A percentile compares a stretch with the other conserved stretches of the same genome.
phyloP scores from a whole-genome alignment of 2,329 filamentous ascomycete species.

The Drechslera avenae region DNA sequence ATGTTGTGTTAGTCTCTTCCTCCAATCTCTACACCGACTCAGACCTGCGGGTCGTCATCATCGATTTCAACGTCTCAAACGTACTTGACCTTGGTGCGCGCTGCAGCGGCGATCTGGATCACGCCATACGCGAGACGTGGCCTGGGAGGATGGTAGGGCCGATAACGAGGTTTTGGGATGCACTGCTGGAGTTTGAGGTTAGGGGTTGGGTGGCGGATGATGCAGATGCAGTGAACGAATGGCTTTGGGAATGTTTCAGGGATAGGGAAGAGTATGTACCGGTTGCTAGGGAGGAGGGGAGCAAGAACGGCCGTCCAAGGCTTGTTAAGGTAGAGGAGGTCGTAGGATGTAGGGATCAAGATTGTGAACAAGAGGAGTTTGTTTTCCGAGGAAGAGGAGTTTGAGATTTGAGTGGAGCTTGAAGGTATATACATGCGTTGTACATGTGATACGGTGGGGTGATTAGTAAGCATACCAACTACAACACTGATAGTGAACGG shows the following conservation, averaged over 20 bases:
- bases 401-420: neutral
- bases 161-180: neutral
- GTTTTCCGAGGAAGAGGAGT: neutral
- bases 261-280: neutral
- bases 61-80: slow-evolving; percentile 7
- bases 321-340: neutral
- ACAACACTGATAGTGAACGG: too few species aligned
- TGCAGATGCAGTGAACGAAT: neutral
- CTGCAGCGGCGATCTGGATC: neutral
- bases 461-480: too few species aligned
- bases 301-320: neutral
- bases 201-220: neutral
- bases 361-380: neutral
- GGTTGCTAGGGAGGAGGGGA: neutral
- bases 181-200: slow-evolving; percentile 1
- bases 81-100: neutral
- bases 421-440: too few species aligned
- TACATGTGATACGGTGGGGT: too few species aligned
- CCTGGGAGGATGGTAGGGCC: neutral
- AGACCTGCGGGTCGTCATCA: neutral
- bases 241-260: slow-evolving; percentile 6
- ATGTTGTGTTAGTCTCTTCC: slow-evolving; percentile 9
- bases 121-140: neutral
- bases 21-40: neutral
- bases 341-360: neutral